Evolutionary conservation across 441 rosid species (phyloP), one percentile per base, ranked within the genome.

Genomic region (Cnidoscolus chayamansa): DNA sequence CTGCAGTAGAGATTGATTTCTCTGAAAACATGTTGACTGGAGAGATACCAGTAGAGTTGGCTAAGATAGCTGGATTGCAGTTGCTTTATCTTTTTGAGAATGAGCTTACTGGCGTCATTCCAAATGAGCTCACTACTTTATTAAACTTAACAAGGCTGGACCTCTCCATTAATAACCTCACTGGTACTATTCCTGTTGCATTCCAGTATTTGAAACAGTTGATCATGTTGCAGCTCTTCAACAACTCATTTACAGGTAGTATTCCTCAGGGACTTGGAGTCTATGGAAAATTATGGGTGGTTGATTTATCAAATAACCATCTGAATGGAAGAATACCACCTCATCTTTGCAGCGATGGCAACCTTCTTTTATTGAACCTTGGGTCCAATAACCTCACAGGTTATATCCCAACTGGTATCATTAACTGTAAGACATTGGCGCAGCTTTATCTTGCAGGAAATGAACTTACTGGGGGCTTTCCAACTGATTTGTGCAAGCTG

Each of bases 21-120:
- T 92, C 98, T 0, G 92, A 93, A 79, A 95, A 95, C 67, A 64
- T 16, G 72, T 84, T 94, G 86, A 81, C 78, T 0, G 98, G 99
- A 54, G 85, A 80, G 73, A 89, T 94, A 75, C 98, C 98, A 10
- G 37, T 63, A 53, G 98, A 92, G 82, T 84, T 95, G 43, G 81
- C 89, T 68, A 86, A 78, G 58, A 82, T 92, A 53, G 72, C 74
- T 17, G 90, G 92, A 55, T 74, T 95, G 77, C 72, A 71, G 30
- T 82, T 92, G 84, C 93, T 95, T 68, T 50, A 89, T 77, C 88
- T 95, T 62, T 92, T 91, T 53, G 91, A 91, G 82, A 95, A 95
- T 81, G 71, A 77, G 67, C 89, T 95, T 37, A 83, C 81, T 0
- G 96, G 98, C 40, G 81, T 77, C 45, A 95, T 95, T 68, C 98